Evolutionary conservation across 768 basidiomycete species (phyloP).

Genomic region (Asterophora lycoperdoides): DNA sequence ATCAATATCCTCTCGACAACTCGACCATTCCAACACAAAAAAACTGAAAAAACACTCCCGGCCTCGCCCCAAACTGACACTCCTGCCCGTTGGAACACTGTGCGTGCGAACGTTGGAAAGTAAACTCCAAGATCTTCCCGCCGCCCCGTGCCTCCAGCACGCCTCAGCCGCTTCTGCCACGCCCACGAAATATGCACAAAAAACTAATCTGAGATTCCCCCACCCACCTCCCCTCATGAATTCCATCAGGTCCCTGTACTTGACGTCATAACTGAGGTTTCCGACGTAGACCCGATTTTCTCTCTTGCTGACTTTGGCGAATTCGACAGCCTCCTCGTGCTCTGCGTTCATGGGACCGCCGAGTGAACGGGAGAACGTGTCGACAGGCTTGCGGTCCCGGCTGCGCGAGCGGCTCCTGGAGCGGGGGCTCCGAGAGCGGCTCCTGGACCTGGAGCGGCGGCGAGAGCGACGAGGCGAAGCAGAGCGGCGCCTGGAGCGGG

Average conservation of each 20-base stretch:
- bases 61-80: conserved; percentile 36
- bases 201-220: conserved; percentile 64
- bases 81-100: conserved; percentile 27
- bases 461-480: conserved; percentile 62
- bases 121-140: conserved; percentile 19
- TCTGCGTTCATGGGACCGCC: conserved; percentile 88
- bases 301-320: conserved; percentile 93
- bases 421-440: conserved; percentile 35
- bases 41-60: conserved; percentile 33
- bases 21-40: conserved; percentile 50
- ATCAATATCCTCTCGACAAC: conserved; percentile 86
- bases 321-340: conserved; percentile 92
- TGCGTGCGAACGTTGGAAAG: conserved; percentile 18
- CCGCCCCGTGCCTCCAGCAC: conserved; percentile 15
- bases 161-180: conserved; percentile 27
- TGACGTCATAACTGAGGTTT: conserved; percentile 98
- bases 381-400: conserved; percentile 53
- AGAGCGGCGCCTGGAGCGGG: conserved; percentile 66
- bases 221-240: conserved; percentile 99
- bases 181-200: conserved; percentile 40
- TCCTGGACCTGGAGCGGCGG: conserved; percentile 65
- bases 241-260: conserved; percentile 98
- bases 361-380: conserved; percentile 73
- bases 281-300: conserved; percentile 99
- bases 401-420: conserved; percentile 46